These are phyloP conservation scores for Pulveroboletus ravenelii DNA, from an alignment of 768 basidiomycete species.

Conservation along the genomic window DNA sequence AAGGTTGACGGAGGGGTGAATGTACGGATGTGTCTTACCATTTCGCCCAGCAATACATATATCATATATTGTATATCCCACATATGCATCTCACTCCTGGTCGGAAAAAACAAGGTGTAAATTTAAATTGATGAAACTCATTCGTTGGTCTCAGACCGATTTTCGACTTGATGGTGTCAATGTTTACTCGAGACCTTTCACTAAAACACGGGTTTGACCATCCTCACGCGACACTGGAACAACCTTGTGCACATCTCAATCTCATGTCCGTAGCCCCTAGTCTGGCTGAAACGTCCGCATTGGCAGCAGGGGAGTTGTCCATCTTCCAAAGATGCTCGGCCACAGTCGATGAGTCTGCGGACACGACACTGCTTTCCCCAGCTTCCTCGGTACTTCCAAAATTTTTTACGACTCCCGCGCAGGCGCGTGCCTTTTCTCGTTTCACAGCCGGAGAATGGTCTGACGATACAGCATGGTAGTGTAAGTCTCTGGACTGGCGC, in stretches of 20 bases:
- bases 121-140: constrained; percentile 3
- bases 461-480: constrained; percentile 15
- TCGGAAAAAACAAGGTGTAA: neutral
- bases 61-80: neutral
- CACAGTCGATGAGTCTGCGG: constrained; percentile 62
- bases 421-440: constrained; percentile 38
- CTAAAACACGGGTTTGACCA: neutral
- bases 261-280: constrained; percentile 11
- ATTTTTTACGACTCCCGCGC: constrained; percentile 70
- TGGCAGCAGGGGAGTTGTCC: constrained; percentile 18
- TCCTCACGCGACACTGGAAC: neutral
- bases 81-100: too few species aligned
- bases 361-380: constrained; percentile 41
- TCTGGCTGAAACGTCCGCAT: neutral
- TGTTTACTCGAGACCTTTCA: neutral
- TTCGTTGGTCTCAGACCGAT: too few species aligned
- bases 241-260: neutral
- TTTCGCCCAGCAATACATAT: constrained; percentile 4
- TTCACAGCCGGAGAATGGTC: neutral
- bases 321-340: constrained; percentile 46
- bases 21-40: constrained; percentile 1
- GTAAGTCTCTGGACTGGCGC: constrained; percentile 20
- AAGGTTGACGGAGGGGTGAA: constrained; percentile 5
- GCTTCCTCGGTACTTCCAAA: constrained; percentile 50
- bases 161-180: neutral